These are phyloP conservation scores for Tricharina praecox DNA, from an alignment of 495 filamentous ascomycete genomes.

Conservation along the genomic window DNA sequence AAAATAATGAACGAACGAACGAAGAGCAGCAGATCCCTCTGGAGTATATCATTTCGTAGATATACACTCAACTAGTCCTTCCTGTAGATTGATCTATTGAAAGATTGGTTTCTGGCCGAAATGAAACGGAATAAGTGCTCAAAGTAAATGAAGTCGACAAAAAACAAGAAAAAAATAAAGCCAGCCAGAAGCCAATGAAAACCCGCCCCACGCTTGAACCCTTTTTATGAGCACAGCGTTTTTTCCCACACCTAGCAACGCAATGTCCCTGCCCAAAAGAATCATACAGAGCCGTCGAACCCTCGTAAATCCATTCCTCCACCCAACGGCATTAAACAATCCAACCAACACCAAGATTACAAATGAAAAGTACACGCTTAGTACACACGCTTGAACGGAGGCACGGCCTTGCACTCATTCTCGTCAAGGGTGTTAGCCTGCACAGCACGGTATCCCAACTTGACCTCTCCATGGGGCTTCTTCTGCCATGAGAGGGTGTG, in stretches of 20 bases:
- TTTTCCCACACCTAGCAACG: background rate
- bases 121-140: too few relatives aligned
- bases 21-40: too few relatives aligned
- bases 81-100: too few relatives aligned
- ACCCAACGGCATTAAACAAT: conserved; percentile 2
- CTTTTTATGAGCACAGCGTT: background rate
- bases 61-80: too few relatives aligned
- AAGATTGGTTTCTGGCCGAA: too few relatives aligned
- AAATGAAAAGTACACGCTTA: conserved; percentile 30
- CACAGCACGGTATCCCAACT: conserved; percentile 63
- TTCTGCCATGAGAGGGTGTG: conserved; percentile 91
- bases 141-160: background rate
- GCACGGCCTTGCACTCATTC: conserved; percentile 73
- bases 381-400: conserved; percentile 75
- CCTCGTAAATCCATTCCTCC: too few relatives aligned
- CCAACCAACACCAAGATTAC: conserved; percentile 2
- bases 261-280: background rate
- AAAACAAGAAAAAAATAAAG: background rate
- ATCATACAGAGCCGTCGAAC: background rate
- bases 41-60: too few relatives aligned
- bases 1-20: too few relatives aligned
- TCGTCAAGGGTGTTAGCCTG: conserved; percentile 66
- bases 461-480: conserved; percentile 60
- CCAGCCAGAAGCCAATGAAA: conserved; percentile 1
- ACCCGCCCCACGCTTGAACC: background rate